These are phyloP conservation scores for Trametes elegans DNA, from an alignment of 768 basidiomycete species.

Conservation along the genomic window DNA sequence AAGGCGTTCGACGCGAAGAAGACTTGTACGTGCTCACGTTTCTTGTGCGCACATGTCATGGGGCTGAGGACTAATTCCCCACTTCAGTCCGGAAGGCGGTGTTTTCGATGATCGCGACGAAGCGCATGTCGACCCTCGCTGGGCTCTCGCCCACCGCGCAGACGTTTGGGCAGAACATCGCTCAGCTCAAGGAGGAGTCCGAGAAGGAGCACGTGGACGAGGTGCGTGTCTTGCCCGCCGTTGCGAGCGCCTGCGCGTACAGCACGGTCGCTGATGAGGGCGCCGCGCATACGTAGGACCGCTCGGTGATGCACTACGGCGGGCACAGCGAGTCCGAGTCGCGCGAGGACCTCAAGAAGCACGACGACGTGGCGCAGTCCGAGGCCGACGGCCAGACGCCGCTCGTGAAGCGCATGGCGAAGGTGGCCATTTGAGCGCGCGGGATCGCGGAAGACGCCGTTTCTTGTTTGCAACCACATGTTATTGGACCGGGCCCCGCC, in stretches of 20 bases:
- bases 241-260: too few relatives aligned
- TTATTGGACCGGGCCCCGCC: too few relatives aligned
- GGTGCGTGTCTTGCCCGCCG: too few relatives aligned
- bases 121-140: constrained; percentile 67
- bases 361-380: constrained; percentile 11
- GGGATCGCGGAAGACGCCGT: too few relatives aligned
- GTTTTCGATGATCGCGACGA: constrained; percentile 81
- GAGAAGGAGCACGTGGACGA: constrained; percentile 80
- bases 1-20: constrained; percentile 87
- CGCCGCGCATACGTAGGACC: constrained; percentile 6
- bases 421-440: constrained; percentile 7
- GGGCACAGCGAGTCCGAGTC: constrained; percentile 15
- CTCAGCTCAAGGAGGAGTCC: constrained; percentile 78
- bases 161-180: constrained; percentile 56
- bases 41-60: too few relatives aligned
- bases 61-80: too few relatives aligned
- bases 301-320: constrained; percentile 20
- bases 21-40: constrained; percentile 58
- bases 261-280: neutral
- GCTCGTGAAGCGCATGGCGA: constrained; percentile 12
- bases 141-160: constrained; percentile 40
- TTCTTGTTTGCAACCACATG: too few relatives aligned
- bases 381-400: constrained; percentile 4
- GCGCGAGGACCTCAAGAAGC: constrained; percentile 17
- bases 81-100: constrained; percentile 94